Evolutionary conservation across 1,284 basidiomycete genomes (phyloP).

Genomic region (Fomitopsis schrenkii): DNA sequence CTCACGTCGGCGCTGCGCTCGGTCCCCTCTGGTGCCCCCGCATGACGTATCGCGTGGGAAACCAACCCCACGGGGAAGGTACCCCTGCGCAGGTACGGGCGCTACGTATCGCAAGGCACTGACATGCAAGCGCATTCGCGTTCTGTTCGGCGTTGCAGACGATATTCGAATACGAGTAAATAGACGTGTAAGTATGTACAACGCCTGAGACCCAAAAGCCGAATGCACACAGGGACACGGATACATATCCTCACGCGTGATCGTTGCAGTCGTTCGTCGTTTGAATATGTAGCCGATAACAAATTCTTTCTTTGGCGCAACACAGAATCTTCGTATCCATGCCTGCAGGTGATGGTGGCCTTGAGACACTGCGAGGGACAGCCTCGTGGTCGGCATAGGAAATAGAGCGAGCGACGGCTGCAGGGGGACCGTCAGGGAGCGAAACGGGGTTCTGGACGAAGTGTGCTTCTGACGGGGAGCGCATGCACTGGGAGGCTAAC

Average conservation of each 20-base stretch:
- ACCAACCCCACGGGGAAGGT: not conserved
- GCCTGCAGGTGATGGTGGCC: conserved; percentile 2
- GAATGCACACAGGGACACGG: not conserved
- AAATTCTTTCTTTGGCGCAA: not conserved
- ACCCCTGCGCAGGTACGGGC: not conserved
- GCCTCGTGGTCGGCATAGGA: not conserved
- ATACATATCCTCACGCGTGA: not conserved
- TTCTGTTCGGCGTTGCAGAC: no score
- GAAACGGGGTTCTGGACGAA: no score
- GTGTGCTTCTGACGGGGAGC: not conserved
- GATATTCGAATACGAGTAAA: not conserved
- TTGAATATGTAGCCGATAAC: not conserved
- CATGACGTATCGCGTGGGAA: not conserved
- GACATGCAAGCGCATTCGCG: not conserved
- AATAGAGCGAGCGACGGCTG: not conserved
- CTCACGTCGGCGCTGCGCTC: conserved; percentile 1
- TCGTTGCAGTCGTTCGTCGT: not conserved
- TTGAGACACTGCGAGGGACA: not conserved
- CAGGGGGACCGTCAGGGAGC: not conserved
- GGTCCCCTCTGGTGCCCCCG: not conserved
- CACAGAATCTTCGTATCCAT: not conserved
- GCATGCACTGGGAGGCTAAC: not conserved
- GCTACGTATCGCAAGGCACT: no score
- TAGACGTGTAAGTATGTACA: not conserved
- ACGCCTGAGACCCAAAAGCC: not conserved